Evolutionary conservation across 179 eudicot species (phyloP), one percentile per base, ranked within the genome.

Genomic region (Heliamphora pulchella): DNA sequence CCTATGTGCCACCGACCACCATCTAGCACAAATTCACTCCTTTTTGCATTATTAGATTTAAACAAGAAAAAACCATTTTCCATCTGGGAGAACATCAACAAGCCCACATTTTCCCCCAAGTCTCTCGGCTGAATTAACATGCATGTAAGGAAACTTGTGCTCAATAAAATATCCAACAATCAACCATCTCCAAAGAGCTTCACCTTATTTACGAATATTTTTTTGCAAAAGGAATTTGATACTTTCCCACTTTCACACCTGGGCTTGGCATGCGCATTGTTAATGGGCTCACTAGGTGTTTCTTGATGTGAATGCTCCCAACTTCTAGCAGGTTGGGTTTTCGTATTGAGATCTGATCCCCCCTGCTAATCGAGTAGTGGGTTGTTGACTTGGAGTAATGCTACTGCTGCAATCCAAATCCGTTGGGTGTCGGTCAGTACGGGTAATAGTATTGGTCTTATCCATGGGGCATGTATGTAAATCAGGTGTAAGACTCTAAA

Each of bases 141-240:
- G 15, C 20, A 55, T 46, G 75, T 46, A 71, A 71, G 57, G 55
- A 71, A 71, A 55, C 75, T 71, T 71, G 43, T 68, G 51, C 11
- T 44, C 50, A 15, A 68, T 44, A 15, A 44, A 68, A n/a, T 68
- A 44, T 44, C 72, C 72, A 4, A 68, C 51, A 68, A 68, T 68
- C 51, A 48, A 68, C 74, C 74, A 51, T 70, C 55, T 70, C 54
- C 54, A 44, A 70, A 70, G 74, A 46, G 74, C 54, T 50, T 70
- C 54, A n/a, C 74, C 74, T 15, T 70, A 31, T 70, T 46, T 50
- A 70, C 54, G 9, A 70, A 70, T 46, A 70, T 70, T 22, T 22
- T 31, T 70, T 17, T 39, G 54, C 4, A 2, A 70, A 70, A 17
- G 74, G 53, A 70, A 70, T 46, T 31, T 70, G 31, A 15, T 17